phyloP scores from a whole-genome alignment of 2,329 filamentous ascomycete species.

The Periconia digitata region DNA sequence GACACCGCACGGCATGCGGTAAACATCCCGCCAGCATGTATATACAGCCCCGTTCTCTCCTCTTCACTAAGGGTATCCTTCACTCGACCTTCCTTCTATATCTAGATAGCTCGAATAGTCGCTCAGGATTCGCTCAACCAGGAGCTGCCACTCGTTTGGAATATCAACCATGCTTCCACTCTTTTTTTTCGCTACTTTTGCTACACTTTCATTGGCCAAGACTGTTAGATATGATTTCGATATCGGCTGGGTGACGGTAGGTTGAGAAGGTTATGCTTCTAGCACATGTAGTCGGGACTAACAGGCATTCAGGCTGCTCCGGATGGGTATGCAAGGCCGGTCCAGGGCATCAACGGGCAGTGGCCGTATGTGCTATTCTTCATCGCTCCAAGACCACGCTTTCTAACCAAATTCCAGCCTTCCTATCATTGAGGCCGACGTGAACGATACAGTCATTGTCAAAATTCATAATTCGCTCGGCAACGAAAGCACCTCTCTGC shows the following conservation, averaged over 20 bases:
- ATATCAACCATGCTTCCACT: conserved; percentile 3
- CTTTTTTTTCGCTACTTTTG: conserved; percentile 7
- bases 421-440: conserved; percentile 69
- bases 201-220: conserved; percentile 21
- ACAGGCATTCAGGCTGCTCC: conserved; percentile 8
- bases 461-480: conserved; percentile 66
- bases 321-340: conserved; percentile 36
- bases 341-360: conserved; percentile 69
- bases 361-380: conserved; percentile 54
- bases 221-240: conserved; percentile 54
- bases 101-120: not conserved
- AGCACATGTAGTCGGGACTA: not conserved
- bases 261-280: conserved; percentile 25
- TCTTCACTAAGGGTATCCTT: not conserved
- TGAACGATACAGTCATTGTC: conserved; percentile 70
- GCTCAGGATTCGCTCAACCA: not conserved
- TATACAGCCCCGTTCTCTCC: not conserved
- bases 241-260: conserved; percentile 52
- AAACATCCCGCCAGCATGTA: not conserved
- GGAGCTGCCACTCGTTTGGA: not conserved
- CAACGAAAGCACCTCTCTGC: conserved; percentile 65
- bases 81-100: not conserved
- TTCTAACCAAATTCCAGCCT: conserved; percentile 38
- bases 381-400: not conserved
- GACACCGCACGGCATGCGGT: not conserved